These are phyloP conservation scores for Rutstroemia sp. DNA, from an alignment of 2,329 filamentous ascomycete species.

Conservation along the genomic window DNA sequence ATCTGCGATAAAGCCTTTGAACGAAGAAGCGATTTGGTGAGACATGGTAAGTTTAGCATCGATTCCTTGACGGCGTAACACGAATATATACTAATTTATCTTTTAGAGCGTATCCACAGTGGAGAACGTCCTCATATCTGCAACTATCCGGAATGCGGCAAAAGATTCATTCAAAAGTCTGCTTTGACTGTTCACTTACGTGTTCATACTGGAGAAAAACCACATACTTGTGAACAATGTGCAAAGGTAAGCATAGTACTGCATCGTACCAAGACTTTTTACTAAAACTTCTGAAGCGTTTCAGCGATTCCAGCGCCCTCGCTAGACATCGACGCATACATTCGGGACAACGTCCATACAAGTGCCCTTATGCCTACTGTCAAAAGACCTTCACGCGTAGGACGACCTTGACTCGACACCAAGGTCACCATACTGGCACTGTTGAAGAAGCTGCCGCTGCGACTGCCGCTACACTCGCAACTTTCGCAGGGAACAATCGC, in stretches of 20 bases:
- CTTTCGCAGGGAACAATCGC: conserved; percentile 30
- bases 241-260: conserved; percentile 62
- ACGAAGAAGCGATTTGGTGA: conserved; percentile 82
- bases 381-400: conserved; percentile 97
- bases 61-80: not conserved
- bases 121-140: conserved; percentile 88
- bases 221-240: conserved; percentile 94
- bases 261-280: conserved; percentile 8
- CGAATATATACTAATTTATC: conserved; percentile 7
- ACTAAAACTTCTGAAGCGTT: conserved; percentile 53
- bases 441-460: conserved; percentile 88
- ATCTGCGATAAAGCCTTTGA: conserved; percentile 91
- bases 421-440: conserved; percentile 92
- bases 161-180: conserved; percentile 95
- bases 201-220: conserved; percentile 96
- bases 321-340: conserved; percentile 92
- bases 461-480: conserved; percentile 76
- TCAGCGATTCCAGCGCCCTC: conserved; percentile 94
- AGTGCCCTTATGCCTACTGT: conserved; percentile 94
- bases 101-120: conserved; percentile 85
- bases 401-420: conserved; percentile 89
- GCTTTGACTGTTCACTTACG: conserved; percentile 91
- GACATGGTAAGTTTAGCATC: conserved; percentile 65
- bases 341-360: conserved; percentile 91
- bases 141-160: conserved; percentile 80